These are phyloP conservation scores for Discostella stelligeroides DNA, from an alignment of 108 stramenopile genomes.

Conservation along the genomic window DNA sequence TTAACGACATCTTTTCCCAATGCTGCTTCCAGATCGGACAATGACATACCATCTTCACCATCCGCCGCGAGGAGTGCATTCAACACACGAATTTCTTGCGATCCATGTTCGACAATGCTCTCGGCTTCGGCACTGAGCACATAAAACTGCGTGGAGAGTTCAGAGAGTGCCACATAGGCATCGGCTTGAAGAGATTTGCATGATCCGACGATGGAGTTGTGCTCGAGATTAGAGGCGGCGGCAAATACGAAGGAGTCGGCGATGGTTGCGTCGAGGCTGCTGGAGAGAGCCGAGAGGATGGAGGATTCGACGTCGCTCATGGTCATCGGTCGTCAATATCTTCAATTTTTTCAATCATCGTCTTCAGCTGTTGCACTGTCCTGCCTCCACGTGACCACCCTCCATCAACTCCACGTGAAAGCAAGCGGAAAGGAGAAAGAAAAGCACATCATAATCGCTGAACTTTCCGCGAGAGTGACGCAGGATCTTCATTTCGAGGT, in stretches of 20 bases:
- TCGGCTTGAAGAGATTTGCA: conserved; percentile 88
- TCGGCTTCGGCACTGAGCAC: conserved; percentile 77
- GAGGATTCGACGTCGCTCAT: conserved; percentile 61
- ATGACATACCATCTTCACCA: conserved; percentile 45
- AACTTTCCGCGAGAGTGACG: neutral
- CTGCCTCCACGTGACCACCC: neutral
- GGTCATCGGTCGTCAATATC: no score
- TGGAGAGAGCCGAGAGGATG: conserved; percentile 71
- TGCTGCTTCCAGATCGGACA: conserved; percentile 61
- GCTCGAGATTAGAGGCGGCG: conserved; percentile 57
- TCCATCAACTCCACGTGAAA: neutral
- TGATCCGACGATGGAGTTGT: conserved; percentile 80
- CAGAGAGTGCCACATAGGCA: conserved; percentile 69
- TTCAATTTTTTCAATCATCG: no score
- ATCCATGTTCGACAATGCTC: conserved; percentile 71
- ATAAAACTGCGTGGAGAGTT: conserved; percentile 66
- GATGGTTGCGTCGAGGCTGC: conserved; percentile 66
- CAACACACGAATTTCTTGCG: conserved; percentile 86
- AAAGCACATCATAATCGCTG: neutral
- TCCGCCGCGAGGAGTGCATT: conserved; percentile 72
- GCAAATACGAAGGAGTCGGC: conserved; percentile 60
- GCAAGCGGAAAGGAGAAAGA: no score
- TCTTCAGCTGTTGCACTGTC: no score
- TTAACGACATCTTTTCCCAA: conserved; percentile 88
- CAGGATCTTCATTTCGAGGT: neutral